Percentiles rank a stretch among this genome's conserved stretches.
Evolutionary conservation across 805 yeast genomes (phyloP).

Genomic region (Komagataella ulmi): DNA sequence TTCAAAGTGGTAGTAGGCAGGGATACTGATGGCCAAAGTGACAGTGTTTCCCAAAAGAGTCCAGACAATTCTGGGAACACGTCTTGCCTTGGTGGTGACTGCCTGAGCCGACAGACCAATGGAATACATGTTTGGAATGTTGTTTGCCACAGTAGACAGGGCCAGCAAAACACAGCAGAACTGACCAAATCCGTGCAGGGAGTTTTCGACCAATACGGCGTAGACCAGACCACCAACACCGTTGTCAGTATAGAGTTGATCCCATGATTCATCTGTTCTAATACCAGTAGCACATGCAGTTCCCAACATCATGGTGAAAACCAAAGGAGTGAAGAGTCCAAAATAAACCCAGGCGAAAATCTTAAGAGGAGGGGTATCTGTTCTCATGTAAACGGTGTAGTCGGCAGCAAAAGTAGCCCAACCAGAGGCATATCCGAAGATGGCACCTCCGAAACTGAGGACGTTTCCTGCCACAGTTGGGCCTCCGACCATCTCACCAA

Average conservation of each 20-base stretch:
- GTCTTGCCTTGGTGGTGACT: constrained; percentile 59
- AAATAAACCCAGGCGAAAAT: constrained; percentile 49
- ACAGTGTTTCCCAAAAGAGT: constrained; percentile 61
- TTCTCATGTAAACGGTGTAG: constrained; percentile 79
- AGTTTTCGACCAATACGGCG: constrained; percentile 63
- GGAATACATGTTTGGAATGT: constrained; percentile 90
- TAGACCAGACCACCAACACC: constrained; percentile 76
- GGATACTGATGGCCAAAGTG: constrained; percentile 78
- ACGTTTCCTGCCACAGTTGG: constrained; percentile 61
- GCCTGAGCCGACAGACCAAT: constrained; percentile 81
- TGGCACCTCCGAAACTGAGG: constrained; percentile 68
- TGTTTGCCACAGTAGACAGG: constrained; percentile 79
- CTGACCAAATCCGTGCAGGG: constrained; percentile 81
- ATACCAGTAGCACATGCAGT: constrained; percentile 76
- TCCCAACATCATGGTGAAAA: constrained; percentile 69
- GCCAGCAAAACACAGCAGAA: constrained; percentile 80
- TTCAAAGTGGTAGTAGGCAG: constrained; percentile 68
- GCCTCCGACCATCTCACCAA: constrained; percentile 44
- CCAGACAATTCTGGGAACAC: constrained; percentile 78
- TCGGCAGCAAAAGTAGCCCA: constrained; percentile 93
- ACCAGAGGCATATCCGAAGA: constrained; percentile 85
- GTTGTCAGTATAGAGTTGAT: constrained; percentile 32
- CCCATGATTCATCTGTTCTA: constrained; percentile 29
- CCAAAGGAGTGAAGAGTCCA: constrained; percentile 58
- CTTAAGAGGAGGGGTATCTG: constrained; percentile 40